Evolutionary conservation across 202 grass and related monocot genomes (phyloP), one percentile per base, ranked within the genome.

Genomic region (Brachypodium distachyon): DNA sequence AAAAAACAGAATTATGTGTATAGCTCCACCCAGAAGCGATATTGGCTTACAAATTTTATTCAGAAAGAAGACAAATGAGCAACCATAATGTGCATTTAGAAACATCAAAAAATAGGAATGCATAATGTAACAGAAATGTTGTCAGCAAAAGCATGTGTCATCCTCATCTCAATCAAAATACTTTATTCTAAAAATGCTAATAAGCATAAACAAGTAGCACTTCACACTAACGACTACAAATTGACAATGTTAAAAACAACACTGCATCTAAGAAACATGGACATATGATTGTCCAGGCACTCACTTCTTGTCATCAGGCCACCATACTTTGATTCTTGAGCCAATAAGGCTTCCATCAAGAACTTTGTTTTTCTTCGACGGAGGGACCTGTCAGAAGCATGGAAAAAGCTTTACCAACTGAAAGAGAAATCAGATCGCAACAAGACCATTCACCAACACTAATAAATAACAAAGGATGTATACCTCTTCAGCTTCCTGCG

Each of bases 251-350:
- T 61, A 55, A 53, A 21, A 86, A 23, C 28, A 83, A 21, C 6
- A 34, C 41, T 82, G 61, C 42, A 47, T 22, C 43, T 16, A 60
- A 70, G 36, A 81, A 78, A 73, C 17, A 78, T 13, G 39, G n/a
- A n/a, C n/a, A n/a, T 26, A 82, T 58, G 3, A 76, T 36, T 21
- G 28, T 61, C 9, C 48, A 27, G 37, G 17, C 32, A 51, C 86
- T 96, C 87, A 96, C 92, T 64, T 84, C 76, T 92, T 72, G 44
- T 96, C 92, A 49, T 85, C 70, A 1, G 92, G 86, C 92, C 89
- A 96, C 92, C 92, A 96, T 27, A 96, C 89, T 90, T 90, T 89
- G 36, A 96, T 78, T 82, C 81, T 96, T 64, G 83, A 71, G 10
- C 89, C 89, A 54, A 96, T 23, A 74, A 96, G 82, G 40, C 61